Evolutionary conservation across 2,329 filamentous ascomycete genomes (phyloP).

Genomic region (Pyrenophora tritici-repentis): DNA sequence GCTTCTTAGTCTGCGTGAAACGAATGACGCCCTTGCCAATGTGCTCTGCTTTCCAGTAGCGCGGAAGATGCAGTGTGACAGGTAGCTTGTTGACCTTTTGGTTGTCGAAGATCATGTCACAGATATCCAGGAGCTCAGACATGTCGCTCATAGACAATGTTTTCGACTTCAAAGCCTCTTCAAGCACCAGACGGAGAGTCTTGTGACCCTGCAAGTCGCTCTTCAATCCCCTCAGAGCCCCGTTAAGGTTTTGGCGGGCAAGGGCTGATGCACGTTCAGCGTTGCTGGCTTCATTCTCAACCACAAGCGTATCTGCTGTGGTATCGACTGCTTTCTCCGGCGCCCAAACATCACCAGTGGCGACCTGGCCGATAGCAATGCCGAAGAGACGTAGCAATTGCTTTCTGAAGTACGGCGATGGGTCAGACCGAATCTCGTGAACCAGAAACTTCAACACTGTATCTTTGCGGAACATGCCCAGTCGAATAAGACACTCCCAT

Average conservation of each 20-base stretch:
- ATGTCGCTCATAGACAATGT: constrained; percentile 59
- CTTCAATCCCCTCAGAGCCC: constrained; percentile 62
- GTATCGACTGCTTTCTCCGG: constrained; percentile 37
- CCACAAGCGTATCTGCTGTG: constrained; percentile 54
- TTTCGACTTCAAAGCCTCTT: constrained; percentile 60
- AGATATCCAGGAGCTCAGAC: constrained; percentile 62
- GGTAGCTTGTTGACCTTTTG: constrained; percentile 53
- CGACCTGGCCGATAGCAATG: constrained; percentile 61
- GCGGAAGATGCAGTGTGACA: constrained; percentile 60
- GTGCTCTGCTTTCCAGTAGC: constrained; percentile 61
- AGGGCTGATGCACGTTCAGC: constrained; percentile 56
- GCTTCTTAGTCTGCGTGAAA: constrained; percentile 35
- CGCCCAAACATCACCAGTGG: constrained; percentile 57
- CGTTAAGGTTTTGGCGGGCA: constrained; percentile 61
- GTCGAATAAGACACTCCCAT: constrained; percentile 62
- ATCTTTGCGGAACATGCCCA: constrained; percentile 57
- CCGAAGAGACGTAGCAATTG: constrained; percentile 59
- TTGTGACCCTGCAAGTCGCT: constrained; percentile 56
- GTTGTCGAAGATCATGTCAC: constrained; percentile 58
- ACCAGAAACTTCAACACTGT: constrained; percentile 62
- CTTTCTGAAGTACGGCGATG: constrained; percentile 62
- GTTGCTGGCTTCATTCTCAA: constrained; percentile 58
- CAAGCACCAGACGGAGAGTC: constrained; percentile 59
- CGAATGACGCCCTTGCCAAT: constrained; percentile 53
- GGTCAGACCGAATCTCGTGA: constrained; percentile 60